These are phyloP conservation scores for Pythium dissotocum DNA, from an alignment of 352 stramenopile genomes.

Conservation along the genomic window DNA sequence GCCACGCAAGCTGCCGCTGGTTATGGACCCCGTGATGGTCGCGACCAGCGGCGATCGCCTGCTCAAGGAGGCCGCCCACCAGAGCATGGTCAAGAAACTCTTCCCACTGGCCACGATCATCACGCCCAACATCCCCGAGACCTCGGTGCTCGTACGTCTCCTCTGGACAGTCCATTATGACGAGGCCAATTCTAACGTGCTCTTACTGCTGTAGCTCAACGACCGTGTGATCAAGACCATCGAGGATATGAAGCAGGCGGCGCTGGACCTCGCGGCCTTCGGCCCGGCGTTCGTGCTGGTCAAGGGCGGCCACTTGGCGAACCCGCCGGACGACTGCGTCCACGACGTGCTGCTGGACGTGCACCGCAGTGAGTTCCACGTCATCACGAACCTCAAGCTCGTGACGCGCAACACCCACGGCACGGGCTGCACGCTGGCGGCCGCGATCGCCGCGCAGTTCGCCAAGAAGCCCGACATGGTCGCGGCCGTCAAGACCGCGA, in stretches of 20 bases:
- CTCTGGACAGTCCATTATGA: not conserved
- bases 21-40: constrained; percentile 96
- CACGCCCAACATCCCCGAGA: constrained; percentile 95
- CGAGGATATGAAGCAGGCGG: constrained; percentile 73
- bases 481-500: constrained; percentile 32
- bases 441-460: constrained; percentile 87
- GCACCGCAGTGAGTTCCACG: constrained; percentile 23
- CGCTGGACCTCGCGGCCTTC: constrained; percentile 68
- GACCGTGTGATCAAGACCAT: constrained; percentile 45
- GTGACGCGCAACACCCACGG: constrained; percentile 62
- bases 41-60: constrained; percentile 86
- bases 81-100: constrained; percentile 69
- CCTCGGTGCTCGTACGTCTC: constrained; percentile 74
- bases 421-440: constrained; percentile 94
- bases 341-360: constrained; percentile 45
- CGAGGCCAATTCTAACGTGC: not conserved
- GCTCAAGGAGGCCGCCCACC: constrained; percentile 73
- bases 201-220: constrained; percentile 20
- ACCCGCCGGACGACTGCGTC: constrained; percentile 26
- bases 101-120: constrained; percentile 89
- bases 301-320: constrained; percentile 88
- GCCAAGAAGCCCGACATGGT: constrained; percentile 56
- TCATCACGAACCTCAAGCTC: constrained; percentile 41
- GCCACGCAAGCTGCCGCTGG: constrained; percentile 50
- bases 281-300: constrained; percentile 82